Evolutionary conservation across 2,329 filamentous ascomycete species (phyloP).

Genomic region (Geoglossum cookeanum): DNA sequence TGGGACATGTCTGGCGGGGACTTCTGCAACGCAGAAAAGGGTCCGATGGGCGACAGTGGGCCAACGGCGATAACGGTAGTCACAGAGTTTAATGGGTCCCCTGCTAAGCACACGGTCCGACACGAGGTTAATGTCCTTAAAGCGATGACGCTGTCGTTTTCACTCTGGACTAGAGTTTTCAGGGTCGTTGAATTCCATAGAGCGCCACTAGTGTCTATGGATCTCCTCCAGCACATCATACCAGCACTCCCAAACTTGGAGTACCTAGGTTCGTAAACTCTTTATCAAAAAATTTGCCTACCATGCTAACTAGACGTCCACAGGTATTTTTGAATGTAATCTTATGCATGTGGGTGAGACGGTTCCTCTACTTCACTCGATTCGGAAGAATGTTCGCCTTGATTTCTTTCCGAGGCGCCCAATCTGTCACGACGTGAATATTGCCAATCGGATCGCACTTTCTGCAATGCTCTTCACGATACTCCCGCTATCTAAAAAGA

Average conservation of each 20-base stretch:
- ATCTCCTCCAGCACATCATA: neutral
- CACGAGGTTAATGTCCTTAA: neutral
- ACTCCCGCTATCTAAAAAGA: neutral
- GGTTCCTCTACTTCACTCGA: neutral
- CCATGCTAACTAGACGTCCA: neutral
- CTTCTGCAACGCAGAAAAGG: neutral
- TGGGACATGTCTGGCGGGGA: constrained; percentile 3
- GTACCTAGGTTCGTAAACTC: constrained; percentile 1
- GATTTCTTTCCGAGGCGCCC: neutral
- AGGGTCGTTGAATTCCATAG: neutral
- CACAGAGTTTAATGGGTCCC: neutral
- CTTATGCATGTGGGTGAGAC: neutral
- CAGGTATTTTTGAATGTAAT: neutral
- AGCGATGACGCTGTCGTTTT: neutral
- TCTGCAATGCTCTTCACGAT: neutral
- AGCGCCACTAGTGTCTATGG: neutral
- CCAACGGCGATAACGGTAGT: neutral
- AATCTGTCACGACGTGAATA: neutral
- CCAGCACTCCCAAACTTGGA: neutral
- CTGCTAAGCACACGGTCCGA: neutral
- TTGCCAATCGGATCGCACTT: neutral
- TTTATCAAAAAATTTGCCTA: neutral
- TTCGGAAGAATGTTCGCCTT: neutral
- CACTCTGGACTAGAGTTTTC: neutral
- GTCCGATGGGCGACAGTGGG: neutral